Conservation (phyloP, 1,284 basidiomycete species). For the Meripilus lineatus region DNA sequence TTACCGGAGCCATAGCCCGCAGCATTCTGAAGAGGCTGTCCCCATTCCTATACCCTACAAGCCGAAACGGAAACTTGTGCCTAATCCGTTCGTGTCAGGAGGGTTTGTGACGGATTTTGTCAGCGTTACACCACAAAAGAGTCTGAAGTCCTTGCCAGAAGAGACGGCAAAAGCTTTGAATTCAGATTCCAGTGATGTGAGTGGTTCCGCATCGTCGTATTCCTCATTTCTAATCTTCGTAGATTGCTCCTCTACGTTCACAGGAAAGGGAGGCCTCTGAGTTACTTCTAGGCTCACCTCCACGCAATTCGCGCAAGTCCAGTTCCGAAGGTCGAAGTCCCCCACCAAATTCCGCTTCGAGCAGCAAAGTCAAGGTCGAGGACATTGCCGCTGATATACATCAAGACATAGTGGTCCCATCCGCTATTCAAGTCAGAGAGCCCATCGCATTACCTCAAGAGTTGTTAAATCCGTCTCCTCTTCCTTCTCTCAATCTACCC, state of each 20-base stretch:
- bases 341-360: too few species aligned
- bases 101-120: conserved; percentile 45
- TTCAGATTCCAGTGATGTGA: neutral
- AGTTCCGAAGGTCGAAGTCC: too few species aligned
- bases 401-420: neutral
- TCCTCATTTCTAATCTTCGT: neutral
- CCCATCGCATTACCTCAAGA: neutral
- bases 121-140: conserved; percentile 20
- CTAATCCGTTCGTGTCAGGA: conserved; percentile 48
- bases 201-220: neutral
- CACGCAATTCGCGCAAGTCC: too few species aligned
- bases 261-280: too few species aligned
- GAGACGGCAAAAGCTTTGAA: neutral
- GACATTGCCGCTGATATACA: conserved; percentile 4
- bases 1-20: neutral
- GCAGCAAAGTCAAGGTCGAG: conserved; percentile 17
- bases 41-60: conserved; percentile 10
- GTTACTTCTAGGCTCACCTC: too few species aligned
- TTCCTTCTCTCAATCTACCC: neutral
- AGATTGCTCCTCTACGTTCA: too few species aligned
- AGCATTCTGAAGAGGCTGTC: too few species aligned
- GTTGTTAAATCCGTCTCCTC: too few species aligned
- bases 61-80: conserved; percentile 20
- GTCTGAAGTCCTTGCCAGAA: neutral
- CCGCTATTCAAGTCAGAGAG: neutral